Percentiles rank a stretch among this genome's conserved stretches.
Evolutionary conservation across 306 rosid species (phyloP).

Genomic region (Lagenaria siceraria): DNA sequence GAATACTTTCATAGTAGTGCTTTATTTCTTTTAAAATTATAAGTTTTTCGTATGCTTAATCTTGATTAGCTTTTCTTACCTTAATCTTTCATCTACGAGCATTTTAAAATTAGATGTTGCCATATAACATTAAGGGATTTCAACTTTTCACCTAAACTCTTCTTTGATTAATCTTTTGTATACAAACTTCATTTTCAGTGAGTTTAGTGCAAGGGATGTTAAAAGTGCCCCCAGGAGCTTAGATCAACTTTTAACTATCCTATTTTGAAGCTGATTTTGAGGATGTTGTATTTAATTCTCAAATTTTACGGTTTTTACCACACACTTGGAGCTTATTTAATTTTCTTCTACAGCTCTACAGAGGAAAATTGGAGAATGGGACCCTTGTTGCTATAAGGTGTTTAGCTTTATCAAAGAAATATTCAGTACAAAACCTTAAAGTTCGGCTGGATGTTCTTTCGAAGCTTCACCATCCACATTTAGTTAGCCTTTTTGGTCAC

Average conservation of each 20-base stretch:
- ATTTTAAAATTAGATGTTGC: not conserved
- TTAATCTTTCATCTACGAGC: not conserved
- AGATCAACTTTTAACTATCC: not conserved
- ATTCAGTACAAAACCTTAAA: conserved; percentile 49
- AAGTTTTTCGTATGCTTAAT: not conserved
- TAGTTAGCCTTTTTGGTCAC: conserved; percentile 77
- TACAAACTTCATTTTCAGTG: not conserved
- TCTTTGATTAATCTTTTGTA: not conserved
- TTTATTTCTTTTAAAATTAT: not conserved
- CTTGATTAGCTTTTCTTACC: not conserved
- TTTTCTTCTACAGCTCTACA: conserved; percentile 48
- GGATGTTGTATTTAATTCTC: not conserved
- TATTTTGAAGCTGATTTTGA: not conserved
- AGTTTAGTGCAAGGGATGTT: not conserved
- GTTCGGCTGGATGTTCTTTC: conserved; percentile 65
- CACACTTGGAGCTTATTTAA: not conserved
- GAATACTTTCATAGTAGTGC: not conserved
- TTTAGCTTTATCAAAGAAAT: conserved; percentile 42
- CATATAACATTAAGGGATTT: not conserved
- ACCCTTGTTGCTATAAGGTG: conserved; percentile 41
- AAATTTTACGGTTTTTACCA: not conserved
- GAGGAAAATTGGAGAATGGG: conserved; percentile 63
- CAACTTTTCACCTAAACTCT: not conserved
- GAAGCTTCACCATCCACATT: conserved; percentile 81
- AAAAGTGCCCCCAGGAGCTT: not conserved